phyloP scores from a whole-genome alignment of 352 stramenopile genomes.

The Aphanomyces cochlioides region DNA sequence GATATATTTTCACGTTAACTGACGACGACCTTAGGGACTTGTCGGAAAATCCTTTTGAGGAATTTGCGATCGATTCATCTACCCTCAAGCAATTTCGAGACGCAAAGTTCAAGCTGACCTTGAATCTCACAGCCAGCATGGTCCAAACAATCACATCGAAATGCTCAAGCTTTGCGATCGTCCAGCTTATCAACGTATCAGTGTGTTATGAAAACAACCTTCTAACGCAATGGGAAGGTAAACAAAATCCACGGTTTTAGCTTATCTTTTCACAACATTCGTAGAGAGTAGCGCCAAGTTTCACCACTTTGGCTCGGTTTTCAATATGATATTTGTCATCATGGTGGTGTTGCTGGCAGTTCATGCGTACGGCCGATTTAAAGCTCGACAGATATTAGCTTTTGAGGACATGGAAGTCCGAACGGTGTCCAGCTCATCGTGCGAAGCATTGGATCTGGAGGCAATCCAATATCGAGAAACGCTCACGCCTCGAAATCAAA shows the following conservation, averaged over 20 bases:
- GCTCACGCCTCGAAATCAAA: too few species aligned
- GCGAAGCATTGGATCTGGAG: too few species aligned
- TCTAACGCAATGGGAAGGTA: not conserved
- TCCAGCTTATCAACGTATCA: not conserved
- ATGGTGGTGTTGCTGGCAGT: too few species aligned
- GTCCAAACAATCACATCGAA: not conserved
- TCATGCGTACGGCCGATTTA: too few species aligned
- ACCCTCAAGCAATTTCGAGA: not conserved
- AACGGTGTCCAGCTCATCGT: too few species aligned
- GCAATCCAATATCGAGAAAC: too few species aligned
- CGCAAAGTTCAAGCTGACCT: not conserved
- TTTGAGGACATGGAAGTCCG: too few species aligned
- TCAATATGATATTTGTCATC: too few species aligned
- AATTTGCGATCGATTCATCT: not conserved
- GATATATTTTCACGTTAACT: not conserved
- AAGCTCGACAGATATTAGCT: too few species aligned
- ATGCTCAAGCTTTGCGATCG: not conserved
- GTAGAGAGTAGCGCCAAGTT: too few species aligned
- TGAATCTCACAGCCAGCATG: not conserved
- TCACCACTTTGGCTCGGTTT: too few species aligned
- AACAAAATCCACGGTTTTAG: not conserved
- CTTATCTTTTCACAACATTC: too few species aligned
- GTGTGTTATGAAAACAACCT: not conserved
- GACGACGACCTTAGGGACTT: not conserved
- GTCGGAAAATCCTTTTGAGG: not conserved